Base-by-base conservation (phyloP, 1,284 basidiomycete species). In the Neonothopanus nambi region DNA sequence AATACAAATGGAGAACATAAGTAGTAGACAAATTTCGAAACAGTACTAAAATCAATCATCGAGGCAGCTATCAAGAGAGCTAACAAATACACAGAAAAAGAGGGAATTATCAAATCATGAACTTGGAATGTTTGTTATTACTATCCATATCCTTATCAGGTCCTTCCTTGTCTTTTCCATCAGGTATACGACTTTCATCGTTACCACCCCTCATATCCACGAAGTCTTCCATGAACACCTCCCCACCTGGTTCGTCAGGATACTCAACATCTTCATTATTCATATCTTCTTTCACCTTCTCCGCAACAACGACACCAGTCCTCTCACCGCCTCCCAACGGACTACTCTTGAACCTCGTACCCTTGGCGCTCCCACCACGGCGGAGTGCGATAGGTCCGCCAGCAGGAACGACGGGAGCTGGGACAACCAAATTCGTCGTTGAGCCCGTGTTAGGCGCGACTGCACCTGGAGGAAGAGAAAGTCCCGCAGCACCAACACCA, bases 281-380 rank as follows among this genome's bases (percentile, higher is more conserved):
- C 45, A 12, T 20, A 26, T 63, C 63, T 57, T 66, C 64, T 57
- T 66, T 74, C 6, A 77, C 68, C 54, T 68, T 63, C 62, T 75
- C 75, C 15, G 72, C 75, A 26, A 73, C 68, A 11, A 77, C 71
- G 5, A 75, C 65, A 1, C 76, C 75, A 5, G 58, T 64, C 41
- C 69, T 62, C 51, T 77, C 72, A n/a, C 66, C 71, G 13, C 73
- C 76, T 24, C 70, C 76, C 37, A 78, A 58, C 9, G 84, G 85
- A 63, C 80, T 86, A 63, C 86, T 89, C 79, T 89, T 88, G 69
- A 88, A 89, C 59, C 78, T 73, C 50, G 69, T 71, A n/a, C 76
- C 82, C 65, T 79, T 85, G 47, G 23, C 21, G 3, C 60, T 48
- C 26, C 56, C 43, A n/a, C 54, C 48, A 36, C 39, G 26, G 36